These are phyloP conservation scores for Gymnopilus junonius DNA, from an alignment of 768 basidiomycete species.

Conservation along the genomic window DNA sequence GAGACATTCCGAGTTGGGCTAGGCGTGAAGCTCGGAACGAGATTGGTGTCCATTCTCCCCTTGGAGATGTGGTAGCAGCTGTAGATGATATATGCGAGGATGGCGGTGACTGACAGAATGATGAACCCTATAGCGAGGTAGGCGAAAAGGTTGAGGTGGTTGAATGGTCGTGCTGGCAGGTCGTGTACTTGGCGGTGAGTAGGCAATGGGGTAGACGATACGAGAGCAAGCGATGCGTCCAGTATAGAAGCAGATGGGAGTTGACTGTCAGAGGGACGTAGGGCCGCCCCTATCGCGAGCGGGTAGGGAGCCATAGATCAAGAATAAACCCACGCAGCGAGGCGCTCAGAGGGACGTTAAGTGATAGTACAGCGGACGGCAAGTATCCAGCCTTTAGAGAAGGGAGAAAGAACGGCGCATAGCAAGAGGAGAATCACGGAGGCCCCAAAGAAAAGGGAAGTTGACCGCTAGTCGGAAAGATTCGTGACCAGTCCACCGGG, in stretches of 20 bases:
- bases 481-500: neutral
- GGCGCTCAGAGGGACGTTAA: neutral
- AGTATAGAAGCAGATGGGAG: neutral
- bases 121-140: constrained; percentile 31
- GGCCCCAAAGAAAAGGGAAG: neutral
- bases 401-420: neutral
- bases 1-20: neutral
- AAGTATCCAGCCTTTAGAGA: neutral
- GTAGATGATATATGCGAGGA: constrained; percentile 27
- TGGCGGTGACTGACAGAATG: constrained; percentile 19
- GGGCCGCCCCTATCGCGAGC: neutral
- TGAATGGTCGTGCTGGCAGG: constrained; percentile 16
- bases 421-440: neutral
- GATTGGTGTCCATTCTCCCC: neutral
- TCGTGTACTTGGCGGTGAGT: neutral
- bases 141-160: constrained; percentile 26
- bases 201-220: neutral
- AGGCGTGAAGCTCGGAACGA: neutral
- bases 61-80: constrained; percentile 29
- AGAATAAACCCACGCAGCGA: neutral
- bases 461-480: neutral
- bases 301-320: neutral
- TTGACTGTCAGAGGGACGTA: neutral
- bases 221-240: neutral
- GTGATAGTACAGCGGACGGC: neutral